phyloP scores from a whole-genome alignment of 768 basidiomycete genomes.

The Nidula microcarpa region DNA sequence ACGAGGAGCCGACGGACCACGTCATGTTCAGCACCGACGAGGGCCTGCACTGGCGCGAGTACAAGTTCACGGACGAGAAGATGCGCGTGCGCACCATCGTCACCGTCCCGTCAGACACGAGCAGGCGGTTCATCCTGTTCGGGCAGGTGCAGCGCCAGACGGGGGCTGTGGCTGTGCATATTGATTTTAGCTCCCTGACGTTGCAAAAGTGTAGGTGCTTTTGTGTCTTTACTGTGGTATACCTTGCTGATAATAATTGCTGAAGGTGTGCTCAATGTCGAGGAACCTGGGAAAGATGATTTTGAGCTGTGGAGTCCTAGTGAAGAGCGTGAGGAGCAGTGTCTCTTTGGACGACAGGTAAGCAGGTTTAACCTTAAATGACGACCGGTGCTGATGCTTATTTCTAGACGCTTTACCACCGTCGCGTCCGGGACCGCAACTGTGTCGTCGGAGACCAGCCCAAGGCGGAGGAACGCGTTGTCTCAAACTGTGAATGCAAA shows the following conservation, averaged over 20 bases:
- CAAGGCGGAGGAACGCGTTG: conserved; percentile 49
- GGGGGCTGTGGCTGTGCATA: conserved; percentile 68
- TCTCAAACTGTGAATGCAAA: conserved; percentile 72
- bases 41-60: conserved; percentile 84
- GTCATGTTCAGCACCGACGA: conserved; percentile 90
- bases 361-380: conserved; percentile 2
- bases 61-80: conserved; percentile 73
- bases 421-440: conserved; percentile 72
- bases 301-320: conserved; percentile 98
- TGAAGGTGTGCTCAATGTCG: conserved; percentile 62
- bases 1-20: conserved; percentile 89
- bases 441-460: conserved; percentile 79
- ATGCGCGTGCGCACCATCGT: conserved; percentile 75
- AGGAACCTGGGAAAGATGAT: conserved; percentile 82
- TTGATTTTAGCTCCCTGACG: conserved; percentile 86
- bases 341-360: conserved; percentile 91
- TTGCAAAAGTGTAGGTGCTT: conserved; percentile 62
- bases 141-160: conserved; percentile 51
- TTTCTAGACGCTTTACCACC: conserved; percentile 82
- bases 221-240: background rate
- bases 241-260: background rate
- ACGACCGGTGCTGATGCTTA: background rate
- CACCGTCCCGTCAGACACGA: conserved; percentile 88
- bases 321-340: conserved; percentile 80
- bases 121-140: conserved; percentile 85